phyloP scores from a whole-genome alignment of 78 protist genomes.

The Dictyostelium brefeldianum region DNA sequence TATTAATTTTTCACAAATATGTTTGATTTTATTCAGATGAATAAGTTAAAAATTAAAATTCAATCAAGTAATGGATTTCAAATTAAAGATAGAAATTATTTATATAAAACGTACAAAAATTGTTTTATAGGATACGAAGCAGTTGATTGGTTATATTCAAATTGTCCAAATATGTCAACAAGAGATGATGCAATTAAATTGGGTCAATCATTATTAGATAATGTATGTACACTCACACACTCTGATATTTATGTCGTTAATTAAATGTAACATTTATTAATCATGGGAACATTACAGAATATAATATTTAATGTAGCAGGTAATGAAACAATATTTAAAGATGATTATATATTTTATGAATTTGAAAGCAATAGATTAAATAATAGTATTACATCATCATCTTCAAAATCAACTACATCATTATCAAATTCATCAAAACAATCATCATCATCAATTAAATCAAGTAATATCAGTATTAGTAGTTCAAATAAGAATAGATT shows the following conservation, averaged over 20 bases:
- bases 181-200: slow-evolving; percentile 62
- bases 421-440: neutral
- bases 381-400: neutral
- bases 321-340: slow-evolving; percentile 24
- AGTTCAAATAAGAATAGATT: neutral
- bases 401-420: neutral
- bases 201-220: slow-evolving; percentile 56
- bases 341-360: slow-evolving; percentile 70
- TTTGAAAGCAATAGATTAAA: slow-evolving; percentile 3
- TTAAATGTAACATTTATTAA: no score
- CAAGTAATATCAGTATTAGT: neutral
- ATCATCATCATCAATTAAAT: neutral
- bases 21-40: slow-evolving; percentile 19
- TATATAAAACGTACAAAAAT: slow-evolving; percentile 36
- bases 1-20: neutral
- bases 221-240: no score
- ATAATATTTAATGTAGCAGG: slow-evolving; percentile 12
- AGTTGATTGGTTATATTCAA: slow-evolving; percentile 64
- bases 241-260: no score
- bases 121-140: slow-evolving; percentile 66
- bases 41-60: slow-evolving; percentile 32
- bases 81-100: slow-evolving; percentile 57
- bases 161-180: slow-evolving; percentile 24
- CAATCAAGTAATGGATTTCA: slow-evolving; percentile 51
- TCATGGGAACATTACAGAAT: neutral